phyloP scores from a whole-genome alignment of 495 filamentous ascomycete genomes.

The Hypoxylon intermedium region DNA sequence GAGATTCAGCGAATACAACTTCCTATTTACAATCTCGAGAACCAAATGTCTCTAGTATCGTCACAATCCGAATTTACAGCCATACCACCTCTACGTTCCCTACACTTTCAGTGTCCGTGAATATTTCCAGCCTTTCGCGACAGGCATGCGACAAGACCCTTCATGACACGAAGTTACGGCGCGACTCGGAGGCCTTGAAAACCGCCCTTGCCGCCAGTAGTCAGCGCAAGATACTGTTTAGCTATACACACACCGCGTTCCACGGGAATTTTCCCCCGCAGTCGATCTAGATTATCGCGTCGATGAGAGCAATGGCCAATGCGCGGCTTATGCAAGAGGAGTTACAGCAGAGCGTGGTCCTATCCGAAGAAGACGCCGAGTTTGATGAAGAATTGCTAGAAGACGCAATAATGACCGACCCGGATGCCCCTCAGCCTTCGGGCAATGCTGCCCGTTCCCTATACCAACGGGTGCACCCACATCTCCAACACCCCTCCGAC shows the following conservation, averaged over 20 bases:
- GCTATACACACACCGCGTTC: not conserved
- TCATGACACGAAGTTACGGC: conserved; percentile 40
- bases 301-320: conserved; percentile 48
- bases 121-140: not conserved
- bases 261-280: no score
- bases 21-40: conserved; percentile 1
- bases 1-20: conserved; percentile 5
- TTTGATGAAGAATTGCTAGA: conserved; percentile 38
- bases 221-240: conserved; percentile 9
- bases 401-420: conserved; percentile 42
- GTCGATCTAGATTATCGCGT: not conserved
- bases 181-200: conserved; percentile 29
- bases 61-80: conserved; percentile 2
- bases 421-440: conserved; percentile 45
- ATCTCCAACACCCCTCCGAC: conserved; percentile 45
- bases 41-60: conserved; percentile 33
- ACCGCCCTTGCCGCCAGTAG: conserved; percentile 17
- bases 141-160: conserved; percentile 35
- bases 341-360: conserved; percentile 56
- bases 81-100: not conserved
- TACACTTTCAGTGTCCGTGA: not conserved
- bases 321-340: conserved; percentile 60
- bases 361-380: conserved; percentile 52
- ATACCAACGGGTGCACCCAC: no score
- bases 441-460: conserved; percentile 39